Percentiles rank a stretch among this genome's conserved stretches.
phyloP scores from a whole-genome alignment of 139 green algal genomes.

The Chlorella vulgaris region DNA sequence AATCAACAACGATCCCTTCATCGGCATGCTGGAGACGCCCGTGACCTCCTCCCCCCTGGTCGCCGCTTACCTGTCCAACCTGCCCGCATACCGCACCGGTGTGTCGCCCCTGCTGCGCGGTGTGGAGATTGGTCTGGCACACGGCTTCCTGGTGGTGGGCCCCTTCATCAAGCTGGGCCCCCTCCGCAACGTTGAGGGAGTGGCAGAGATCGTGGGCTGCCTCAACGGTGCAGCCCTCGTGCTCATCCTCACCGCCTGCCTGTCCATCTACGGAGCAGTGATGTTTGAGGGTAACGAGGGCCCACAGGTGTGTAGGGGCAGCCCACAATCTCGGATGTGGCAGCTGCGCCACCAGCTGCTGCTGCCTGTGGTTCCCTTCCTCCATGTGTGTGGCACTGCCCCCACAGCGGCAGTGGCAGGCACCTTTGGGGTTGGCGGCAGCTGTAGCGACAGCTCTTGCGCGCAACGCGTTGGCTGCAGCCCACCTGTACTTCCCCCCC shows the following conservation, averaged over 20 bases:
- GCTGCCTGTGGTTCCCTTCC: too few species aligned
- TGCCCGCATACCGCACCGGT: slow-evolving; percentile 94
- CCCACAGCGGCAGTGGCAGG: too few species aligned
- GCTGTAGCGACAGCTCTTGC: too few species aligned
- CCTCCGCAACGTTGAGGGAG: slow-evolving; percentile 81
- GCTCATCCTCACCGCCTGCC: slow-evolving; percentile 87
- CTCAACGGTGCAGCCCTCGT: slow-evolving; percentile 89
- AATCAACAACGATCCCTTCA: slow-evolving; percentile 97
- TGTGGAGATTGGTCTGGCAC: slow-evolving; percentile 96
- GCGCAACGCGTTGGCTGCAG: too few species aligned
- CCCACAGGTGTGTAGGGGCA: not conserved
- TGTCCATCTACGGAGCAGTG: slow-evolving; percentile 91
- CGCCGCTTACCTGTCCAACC: slow-evolving; percentile 90
- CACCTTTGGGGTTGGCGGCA: too few species aligned
- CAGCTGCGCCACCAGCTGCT: not conserved
- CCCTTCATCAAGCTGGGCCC: slow-evolving; percentile 98
- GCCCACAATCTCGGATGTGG: not conserved
- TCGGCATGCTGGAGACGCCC: slow-evolving; percentile 97
- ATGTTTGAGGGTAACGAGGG: slow-evolving; percentile 87
- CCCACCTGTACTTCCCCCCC: too few species aligned
- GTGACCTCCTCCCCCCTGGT: slow-evolving; percentile 94
- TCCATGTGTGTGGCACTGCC: too few species aligned
- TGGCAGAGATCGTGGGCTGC: slow-evolving; percentile 85
- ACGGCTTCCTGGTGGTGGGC: slow-evolving; percentile 94
- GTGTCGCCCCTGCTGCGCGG: slow-evolving; percentile 94